Percentiles rank a stretch among this genome's conserved stretches.
These are phyloP conservation scores for Hagleromyces aurorensis DNA, from an alignment of 805 yeast species.

Conservation along the genomic window DNA sequence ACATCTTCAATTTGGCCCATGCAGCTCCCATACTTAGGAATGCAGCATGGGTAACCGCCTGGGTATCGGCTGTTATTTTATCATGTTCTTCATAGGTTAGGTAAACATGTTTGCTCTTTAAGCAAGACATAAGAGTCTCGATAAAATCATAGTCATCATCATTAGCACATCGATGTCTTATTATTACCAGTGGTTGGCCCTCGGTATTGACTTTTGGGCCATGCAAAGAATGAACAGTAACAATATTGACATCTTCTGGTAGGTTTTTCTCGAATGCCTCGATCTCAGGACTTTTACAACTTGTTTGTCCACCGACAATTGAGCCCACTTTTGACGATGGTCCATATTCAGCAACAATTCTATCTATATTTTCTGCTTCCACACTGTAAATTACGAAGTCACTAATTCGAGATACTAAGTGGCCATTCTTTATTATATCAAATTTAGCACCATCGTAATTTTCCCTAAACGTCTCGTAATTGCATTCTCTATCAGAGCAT, in stretches of 20 bases:
- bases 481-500: slow-evolving; percentile 78
- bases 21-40: slow-evolving; percentile 95
- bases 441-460: slow-evolving; percentile 40
- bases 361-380: slow-evolving; percentile 77
- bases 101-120: slow-evolving; percentile 69
- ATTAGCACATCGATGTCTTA: slow-evolving; percentile 57
- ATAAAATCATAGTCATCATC: slow-evolving; percentile 53
- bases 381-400: slow-evolving; percentile 87
- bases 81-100: slow-evolving; percentile 87
- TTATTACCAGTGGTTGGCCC: slow-evolving; percentile 89
- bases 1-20: slow-evolving; percentile 74
- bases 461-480: slow-evolving; percentile 38
- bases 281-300: slow-evolving; percentile 89
- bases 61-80: slow-evolving; percentile 94
- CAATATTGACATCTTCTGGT: slow-evolving; percentile 75
- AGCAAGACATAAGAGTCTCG: slow-evolving; percentile 55
- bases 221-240: slow-evolving; percentile 86
- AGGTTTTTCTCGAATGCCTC: slow-evolving; percentile 68
- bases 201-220: slow-evolving; percentile 86
- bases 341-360: slow-evolving; percentile 69
- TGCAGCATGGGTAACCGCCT: slow-evolving; percentile 97
- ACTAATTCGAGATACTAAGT: slow-evolving; percentile 66
- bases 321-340: slow-evolving; percentile 84
- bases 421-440: slow-evolving; percentile 67
- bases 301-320: slow-evolving; percentile 96